These are phyloP conservation scores for Mortierella sp. DNA, from an alignment of 371 early-diverging fungal species.

Conservation along the genomic window DNA sequence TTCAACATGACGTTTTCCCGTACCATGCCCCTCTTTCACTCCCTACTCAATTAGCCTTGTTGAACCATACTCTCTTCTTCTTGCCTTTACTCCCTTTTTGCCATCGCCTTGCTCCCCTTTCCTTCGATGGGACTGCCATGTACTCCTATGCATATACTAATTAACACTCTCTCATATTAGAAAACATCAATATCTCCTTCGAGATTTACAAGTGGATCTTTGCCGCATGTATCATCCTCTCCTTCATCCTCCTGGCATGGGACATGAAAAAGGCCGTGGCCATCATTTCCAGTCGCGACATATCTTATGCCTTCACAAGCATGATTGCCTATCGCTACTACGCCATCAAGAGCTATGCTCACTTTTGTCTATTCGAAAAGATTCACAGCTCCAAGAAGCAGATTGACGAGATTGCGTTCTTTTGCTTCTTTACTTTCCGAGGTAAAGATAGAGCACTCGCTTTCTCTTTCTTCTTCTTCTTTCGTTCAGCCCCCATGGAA, in stretches of 20 bases:
- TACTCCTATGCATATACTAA: no score
- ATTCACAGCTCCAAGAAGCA: constrained; percentile 75
- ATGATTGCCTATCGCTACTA: constrained; percentile 80
- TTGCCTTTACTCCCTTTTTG: no score
- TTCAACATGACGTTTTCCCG: not conserved
- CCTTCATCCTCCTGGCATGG: constrained; percentile 79
- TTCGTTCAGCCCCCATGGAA: no score
- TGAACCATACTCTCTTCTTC: not conserved
- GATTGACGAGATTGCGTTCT: constrained; percentile 83
- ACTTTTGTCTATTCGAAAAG: constrained; percentile 86
- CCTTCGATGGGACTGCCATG: not conserved
- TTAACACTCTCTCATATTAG: not conserved
- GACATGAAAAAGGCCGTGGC: constrained; percentile 79
- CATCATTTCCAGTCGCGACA: constrained; percentile 78
- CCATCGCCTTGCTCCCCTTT: not conserved
- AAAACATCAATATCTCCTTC: constrained; percentile 29
- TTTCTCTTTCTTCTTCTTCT: no score
- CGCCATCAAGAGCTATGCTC: constrained; percentile 71
- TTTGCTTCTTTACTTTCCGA: constrained; percentile 88
- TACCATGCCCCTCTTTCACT: not conserved
- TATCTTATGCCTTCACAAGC: constrained; percentile 84
- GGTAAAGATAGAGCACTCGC: constrained; percentile 19
- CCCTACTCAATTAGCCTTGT: constrained; percentile 7
- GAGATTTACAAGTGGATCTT: constrained; percentile 65
- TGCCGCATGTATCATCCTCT: constrained; percentile 77